Evolutionary conservation across 768 basidiomycete genomes (phyloP), one percentile per base, ranked within the genome.

Genomic region (Scleroderma bovista): DNA sequence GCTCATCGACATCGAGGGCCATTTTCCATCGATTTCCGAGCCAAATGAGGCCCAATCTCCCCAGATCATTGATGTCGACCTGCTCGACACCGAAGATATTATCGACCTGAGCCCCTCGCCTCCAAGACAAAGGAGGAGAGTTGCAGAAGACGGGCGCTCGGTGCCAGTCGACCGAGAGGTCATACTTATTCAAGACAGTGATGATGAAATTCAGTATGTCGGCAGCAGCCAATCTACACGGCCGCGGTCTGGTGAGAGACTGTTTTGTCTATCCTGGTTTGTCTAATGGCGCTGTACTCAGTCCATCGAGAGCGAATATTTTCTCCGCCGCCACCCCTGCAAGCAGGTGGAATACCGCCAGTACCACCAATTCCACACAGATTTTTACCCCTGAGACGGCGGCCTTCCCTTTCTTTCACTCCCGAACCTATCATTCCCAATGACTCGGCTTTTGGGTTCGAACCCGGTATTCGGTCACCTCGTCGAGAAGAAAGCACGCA

Each of bases 391-490:
- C 54, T 71, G 53, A 72, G 66, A 5, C 68, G 61, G 2, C 71
- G 64, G 16, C 60, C 65, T 9, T 37, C 68, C 24, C 55, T 54
- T 56, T 59, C 68, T 20, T n/a, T 52, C 13, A 56, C 65, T 48
- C 61, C 67, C 32, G 76, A 75, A 40, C 71, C 77, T 26, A 65
- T 85, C 38, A 71, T 77, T 38, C 75, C 84, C 2, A 75, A 69
- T 42, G 64, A 71, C 3, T 63, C 72, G 31, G 82, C 80, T 0
- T 73, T 83, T 46, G 70, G 73, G 5, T 80, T 83, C 54, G 79
- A 83, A 57, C 62, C 60, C 3, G 52, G 63, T 17, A 57, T 73
- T 32, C 54, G 53, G 13, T 54, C 47, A 2, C 47, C 52, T 47
- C 56, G 48, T 34, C 67, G 33, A 41, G 63, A 50, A 16, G 61